Evolutionary conservation across 1,139 yeast genomes (phyloP), one percentile per base, ranked within the genome.

Genomic region (Pichia sp.): DNA sequence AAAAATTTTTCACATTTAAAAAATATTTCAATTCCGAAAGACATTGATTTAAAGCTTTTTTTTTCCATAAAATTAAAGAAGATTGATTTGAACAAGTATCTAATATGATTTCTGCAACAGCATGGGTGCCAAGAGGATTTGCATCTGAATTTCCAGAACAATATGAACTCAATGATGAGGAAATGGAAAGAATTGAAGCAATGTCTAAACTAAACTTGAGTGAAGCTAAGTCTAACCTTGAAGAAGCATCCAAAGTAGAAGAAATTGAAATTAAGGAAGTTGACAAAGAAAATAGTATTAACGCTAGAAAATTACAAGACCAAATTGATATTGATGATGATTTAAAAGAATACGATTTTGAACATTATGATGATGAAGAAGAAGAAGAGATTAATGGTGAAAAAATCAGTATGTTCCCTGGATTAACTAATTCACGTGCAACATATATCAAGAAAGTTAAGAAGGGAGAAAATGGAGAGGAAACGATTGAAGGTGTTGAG

Each of bases 111-210:
- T 89, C 98, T 44, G 85, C 97, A 30, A 83, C 94, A 45, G 72
- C 84, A 45, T 92, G 98, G 97, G 96, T 92, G 32, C 97, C 97
- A 44, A 79, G 96, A 61, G 99, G 99, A 12, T 85, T 77, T 65
- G 95, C 98, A 27, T 79, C 95, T 37, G 97, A 90, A 65, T 86
- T 84, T 63, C 98, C 98, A 5, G 87, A 81, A 59, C 79, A 85
- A 63, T 89, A 88, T 62, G 96, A 87, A 57, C 71, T 92, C 51
- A 82, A 89, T 59, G 97, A 92, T 55, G 94, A 78, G 51, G 99
- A 92, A 68, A 83, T 92, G 87, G 94, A 80, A 52, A 79, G 97
- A 68, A 89, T 92, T 63, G 80, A 83, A 53, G 81, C 82, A 55
- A 76, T 92, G 78, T 96, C 97, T 40, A 78, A 84, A 53, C 72